A percentile compares a stretch with the other conserved stretches of the same genome.
Conservation (phyloP, 2,329 filamentous ascomycete species). For the Monilinia fructicola region DNA sequence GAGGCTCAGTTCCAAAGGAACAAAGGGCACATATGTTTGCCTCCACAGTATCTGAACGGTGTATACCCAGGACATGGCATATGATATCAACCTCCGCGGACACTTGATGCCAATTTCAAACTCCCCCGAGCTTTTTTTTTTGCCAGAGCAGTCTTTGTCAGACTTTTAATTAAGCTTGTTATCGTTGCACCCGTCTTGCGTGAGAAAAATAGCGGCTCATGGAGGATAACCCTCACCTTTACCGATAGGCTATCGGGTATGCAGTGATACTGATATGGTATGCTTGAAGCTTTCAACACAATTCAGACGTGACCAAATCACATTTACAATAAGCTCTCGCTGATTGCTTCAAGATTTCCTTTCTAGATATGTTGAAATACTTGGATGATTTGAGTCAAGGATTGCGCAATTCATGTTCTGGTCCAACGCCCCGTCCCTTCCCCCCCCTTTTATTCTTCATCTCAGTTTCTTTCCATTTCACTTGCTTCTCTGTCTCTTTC, state of each 20-base stretch:
- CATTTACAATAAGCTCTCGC: neutral
- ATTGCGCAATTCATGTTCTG: neutral
- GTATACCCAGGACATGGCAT: neutral
- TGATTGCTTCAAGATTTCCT: neutral
- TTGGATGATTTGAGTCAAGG: neutral
- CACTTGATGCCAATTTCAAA: neutral
- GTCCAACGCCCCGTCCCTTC: neutral
- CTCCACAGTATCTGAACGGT: neutral
- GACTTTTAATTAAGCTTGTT: neutral
- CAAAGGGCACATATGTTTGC: neutral
- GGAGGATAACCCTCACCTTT: neutral
- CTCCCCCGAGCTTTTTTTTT: neutral
- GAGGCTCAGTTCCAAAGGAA: neutral
- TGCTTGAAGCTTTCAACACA: neutral
- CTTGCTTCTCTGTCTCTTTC: neutral
- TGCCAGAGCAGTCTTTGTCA: neutral
- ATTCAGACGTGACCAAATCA: neutral
- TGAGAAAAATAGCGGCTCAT: conserved; percentile 5
- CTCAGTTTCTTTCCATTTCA: neutral
- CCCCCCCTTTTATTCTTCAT: neutral
- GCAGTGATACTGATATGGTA: neutral
- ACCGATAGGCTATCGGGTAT: neutral
- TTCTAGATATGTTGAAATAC: neutral
- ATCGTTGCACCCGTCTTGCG: neutral
- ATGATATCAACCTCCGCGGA: neutral